Percentiles rank a stretch among this genome's conserved stretches.
These are phyloP conservation scores for Neurospora cerealis DNA, from an alignment of 495 filamentous ascomycete species.

Conservation along the genomic window DNA sequence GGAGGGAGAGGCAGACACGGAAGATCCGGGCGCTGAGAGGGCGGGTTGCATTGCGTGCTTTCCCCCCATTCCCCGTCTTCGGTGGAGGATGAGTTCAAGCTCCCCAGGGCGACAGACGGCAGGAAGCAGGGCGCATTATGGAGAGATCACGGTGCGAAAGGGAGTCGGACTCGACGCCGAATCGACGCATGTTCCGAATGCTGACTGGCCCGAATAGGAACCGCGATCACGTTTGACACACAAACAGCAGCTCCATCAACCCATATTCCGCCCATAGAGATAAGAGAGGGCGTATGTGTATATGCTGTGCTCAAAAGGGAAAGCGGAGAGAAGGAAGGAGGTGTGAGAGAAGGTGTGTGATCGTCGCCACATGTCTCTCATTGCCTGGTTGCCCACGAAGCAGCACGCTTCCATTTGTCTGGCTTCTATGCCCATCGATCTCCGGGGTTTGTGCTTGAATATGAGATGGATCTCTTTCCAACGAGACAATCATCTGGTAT, in stretches of 20 bases:
- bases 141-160: neutral
- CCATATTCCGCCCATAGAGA: neutral
- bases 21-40: neutral
- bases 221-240: neutral
- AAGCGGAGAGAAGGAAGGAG: neutral
- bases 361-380: neutral
- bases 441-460: neutral
- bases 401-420: neutral
- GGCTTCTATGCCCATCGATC: neutral
- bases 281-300: neutral
- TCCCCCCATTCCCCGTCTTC: neutral
- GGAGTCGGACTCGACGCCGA: neutral
- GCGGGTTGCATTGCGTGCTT: neutral
- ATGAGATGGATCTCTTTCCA: neutral
- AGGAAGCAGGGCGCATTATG: neutral
- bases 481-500: neutral
- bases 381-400: neutral
- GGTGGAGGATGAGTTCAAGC: neutral
- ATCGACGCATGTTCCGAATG: neutral
- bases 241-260: neutral
- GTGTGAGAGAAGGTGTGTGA: neutral
- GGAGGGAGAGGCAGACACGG: neutral
- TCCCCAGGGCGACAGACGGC: neutral
- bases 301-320: neutral
- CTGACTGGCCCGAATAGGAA: neutral